Conservation (phyloP, 2,329 filamentous ascomycete species). For the Pleomassaria siparia region DNA sequence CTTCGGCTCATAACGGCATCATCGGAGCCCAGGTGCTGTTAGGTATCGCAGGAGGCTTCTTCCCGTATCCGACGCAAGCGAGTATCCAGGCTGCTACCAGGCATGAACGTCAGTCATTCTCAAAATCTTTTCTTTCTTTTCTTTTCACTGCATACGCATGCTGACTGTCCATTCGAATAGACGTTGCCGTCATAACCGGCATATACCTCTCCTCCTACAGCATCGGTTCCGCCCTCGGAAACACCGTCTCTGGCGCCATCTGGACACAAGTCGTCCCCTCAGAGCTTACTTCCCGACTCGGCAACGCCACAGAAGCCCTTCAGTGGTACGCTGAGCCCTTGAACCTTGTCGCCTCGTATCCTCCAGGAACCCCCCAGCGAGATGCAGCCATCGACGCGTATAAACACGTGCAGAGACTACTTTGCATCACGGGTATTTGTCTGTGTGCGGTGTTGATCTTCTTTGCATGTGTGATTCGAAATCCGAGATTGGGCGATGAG, state of each 20-base stretch:
- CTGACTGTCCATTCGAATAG: not conserved
- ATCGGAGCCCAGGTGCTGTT: slow-evolving; percentile 65
- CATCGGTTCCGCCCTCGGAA: slow-evolving; percentile 62
- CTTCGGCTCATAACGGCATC: slow-evolving; percentile 55
- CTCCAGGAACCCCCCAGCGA: slow-evolving; percentile 49
- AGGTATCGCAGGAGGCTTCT: slow-evolving; percentile 65
- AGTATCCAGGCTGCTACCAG: slow-evolving; percentile 54
- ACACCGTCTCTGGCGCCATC: slow-evolving; percentile 62
- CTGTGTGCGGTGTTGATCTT: slow-evolving; percentile 49
- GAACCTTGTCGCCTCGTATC: slow-evolving; percentile 37
- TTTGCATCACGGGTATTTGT: slow-evolving; percentile 56
- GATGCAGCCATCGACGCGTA: slow-evolving; percentile 50
- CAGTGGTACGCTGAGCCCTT: slow-evolving; percentile 49
- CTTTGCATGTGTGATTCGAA: slow-evolving; percentile 50
- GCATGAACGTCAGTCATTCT: slow-evolving; percentile 43
- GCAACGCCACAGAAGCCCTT: slow-evolving; percentile 45
- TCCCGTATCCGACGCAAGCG: slow-evolving; percentile 56
- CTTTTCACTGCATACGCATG: not conserved
- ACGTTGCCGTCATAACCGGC: slow-evolving; percentile 65
- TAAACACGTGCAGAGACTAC: slow-evolving; percentile 48
- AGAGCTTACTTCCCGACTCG: slow-evolving; percentile 44
- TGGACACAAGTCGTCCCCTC: slow-evolving; percentile 58
- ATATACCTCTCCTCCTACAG: slow-evolving; percentile 66
- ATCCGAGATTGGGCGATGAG: slow-evolving; percentile 49
- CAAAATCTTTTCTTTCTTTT: not conserved